Evolutionary conservation across 306 rosid species (phyloP), one percentile per base, ranked within the genome.

Genomic region (Macrotyloma uniflorum): DNA sequence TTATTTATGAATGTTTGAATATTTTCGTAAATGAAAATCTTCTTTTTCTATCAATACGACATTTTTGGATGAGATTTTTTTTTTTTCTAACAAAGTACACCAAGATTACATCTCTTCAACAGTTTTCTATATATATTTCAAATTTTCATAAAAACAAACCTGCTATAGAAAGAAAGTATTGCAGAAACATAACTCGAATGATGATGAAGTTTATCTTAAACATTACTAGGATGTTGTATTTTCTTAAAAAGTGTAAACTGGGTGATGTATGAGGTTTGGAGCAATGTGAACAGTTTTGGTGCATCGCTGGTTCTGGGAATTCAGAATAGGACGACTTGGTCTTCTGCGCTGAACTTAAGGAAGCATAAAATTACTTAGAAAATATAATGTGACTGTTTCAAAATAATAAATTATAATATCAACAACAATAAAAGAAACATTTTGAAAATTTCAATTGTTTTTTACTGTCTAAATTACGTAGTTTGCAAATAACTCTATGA

Each of bases 271-370:
- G n/a, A n/a, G 51, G 49, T 20, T 68, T 67, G 57, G 71, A 23
- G 55, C 42, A 32, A 8, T 32, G 79, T 16, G 50, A 64, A 47
- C 49, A 12, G 49, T 15, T 15, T 15, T 8, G 8, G 53, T 46
- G 1, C 15, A 26, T 46, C 8, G 19, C 19, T 46, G 18, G n/a
- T 18, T 45, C 3, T 12, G 74, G 43, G 74, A 62, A n/a, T 66
- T 24, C 14, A 23, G 36, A 18, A 71, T 33, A 36, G 15, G 46
- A 58, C 32, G 84, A 75, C 77, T 54, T 53, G 36, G 75, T 70
- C 79, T 78, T 74, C 13, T 3, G 45, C 47, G 23, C 61, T 57
- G 71, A 77, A 76, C 73, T 51, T 49, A 23, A 33, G 65, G 70
- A 23, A 36, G 13, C 3, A 67, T 42, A 67, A 36, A 40, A 10